Percentiles rank a stretch among this genome's conserved stretches.
Conservation (phyloP, 345 rosid genomes). For the Heritiera fomes region DNA sequence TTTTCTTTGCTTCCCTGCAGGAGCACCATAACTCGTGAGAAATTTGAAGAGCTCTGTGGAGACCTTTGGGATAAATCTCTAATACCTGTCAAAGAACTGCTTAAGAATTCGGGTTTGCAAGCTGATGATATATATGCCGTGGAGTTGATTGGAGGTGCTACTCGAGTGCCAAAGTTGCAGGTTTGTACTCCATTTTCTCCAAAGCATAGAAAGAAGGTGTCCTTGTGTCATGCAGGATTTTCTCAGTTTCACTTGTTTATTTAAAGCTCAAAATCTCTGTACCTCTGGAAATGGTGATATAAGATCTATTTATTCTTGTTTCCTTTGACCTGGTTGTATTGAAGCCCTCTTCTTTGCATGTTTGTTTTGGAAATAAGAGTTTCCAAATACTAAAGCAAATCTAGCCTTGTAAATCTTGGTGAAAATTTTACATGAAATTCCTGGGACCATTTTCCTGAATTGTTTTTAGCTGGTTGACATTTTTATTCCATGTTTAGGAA, state of each 20-base stretch:
- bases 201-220: not conserved
- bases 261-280: not conserved
- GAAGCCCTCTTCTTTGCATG: not conserved
- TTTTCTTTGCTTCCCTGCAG: constrained; percentile 38
- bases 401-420: not conserved
- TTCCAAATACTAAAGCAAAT: not conserved
- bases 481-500: not conserved
- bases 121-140: constrained; percentile 81
- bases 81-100: constrained; percentile 73
- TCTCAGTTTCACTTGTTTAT: constrained; percentile 5
- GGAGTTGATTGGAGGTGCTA: constrained; percentile 96
- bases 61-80: constrained; percentile 96
- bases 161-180: constrained; percentile 99
- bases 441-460: not conserved
- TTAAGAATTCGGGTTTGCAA: constrained; percentile 73
- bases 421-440: not conserved
- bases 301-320: not conserved
- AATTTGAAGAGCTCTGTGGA: constrained; percentile 92
- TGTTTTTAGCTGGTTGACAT: not conserved
- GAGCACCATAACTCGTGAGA: constrained; percentile 93
- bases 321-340: not conserved
- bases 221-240: not conserved
- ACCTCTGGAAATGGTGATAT: not conserved
- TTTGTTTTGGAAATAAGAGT: not conserved
- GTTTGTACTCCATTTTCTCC: constrained; percentile 39